Conservation (phyloP, 1,284 basidiomycete genomes). For the Veloporphyrellus conicus region DNA sequence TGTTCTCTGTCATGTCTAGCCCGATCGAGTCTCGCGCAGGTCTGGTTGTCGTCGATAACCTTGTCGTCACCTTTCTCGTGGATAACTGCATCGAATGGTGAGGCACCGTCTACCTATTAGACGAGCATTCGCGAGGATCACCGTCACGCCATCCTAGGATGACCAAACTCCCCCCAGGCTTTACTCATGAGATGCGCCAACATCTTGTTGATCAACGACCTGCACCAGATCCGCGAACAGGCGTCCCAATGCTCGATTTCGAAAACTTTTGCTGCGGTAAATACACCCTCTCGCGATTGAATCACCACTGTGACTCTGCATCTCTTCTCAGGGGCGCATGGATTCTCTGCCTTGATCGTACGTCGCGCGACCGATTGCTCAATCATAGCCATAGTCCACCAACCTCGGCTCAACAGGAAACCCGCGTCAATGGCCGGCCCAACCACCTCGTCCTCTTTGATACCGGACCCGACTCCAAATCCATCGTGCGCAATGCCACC, state of each 20-base stretch:
- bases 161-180: slow-evolving; percentile 72
- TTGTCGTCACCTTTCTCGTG: slow-evolving; percentile 65
- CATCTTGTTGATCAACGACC: slow-evolving; percentile 54
- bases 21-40: slow-evolving; percentile 11
- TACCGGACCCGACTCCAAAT: slow-evolving; percentile 71
- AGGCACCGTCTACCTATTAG: slow-evolving; percentile 6
- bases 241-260: slow-evolving; percentile 65
- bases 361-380: slow-evolving; percentile 20
- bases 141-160: slow-evolving; percentile 48
- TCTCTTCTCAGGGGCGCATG: slow-evolving; percentile 68
- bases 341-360: slow-evolving; percentile 74
- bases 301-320: neutral
- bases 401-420: slow-evolving; percentile 44
- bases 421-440: slow-evolving; percentile 42
- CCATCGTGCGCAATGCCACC: slow-evolving; percentile 65
- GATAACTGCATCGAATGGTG: slow-evolving; percentile 79
- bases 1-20: slow-evolving; percentile 9
- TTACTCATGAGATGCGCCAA: slow-evolving; percentile 64
- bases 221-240: slow-evolving; percentile 49
- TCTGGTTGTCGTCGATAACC: slow-evolving; percentile 41
- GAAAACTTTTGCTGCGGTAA: slow-evolving; percentile 74
- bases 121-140: neutral
- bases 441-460: slow-evolving; percentile 66
- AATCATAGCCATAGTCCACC: neutral
- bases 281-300: slow-evolving; percentile 10